Percentiles rank a stretch among this genome's conserved stretches.
Conservation (phyloP, 1,284 basidiomycete species). For the Naganishia liquefaciens region DNA sequence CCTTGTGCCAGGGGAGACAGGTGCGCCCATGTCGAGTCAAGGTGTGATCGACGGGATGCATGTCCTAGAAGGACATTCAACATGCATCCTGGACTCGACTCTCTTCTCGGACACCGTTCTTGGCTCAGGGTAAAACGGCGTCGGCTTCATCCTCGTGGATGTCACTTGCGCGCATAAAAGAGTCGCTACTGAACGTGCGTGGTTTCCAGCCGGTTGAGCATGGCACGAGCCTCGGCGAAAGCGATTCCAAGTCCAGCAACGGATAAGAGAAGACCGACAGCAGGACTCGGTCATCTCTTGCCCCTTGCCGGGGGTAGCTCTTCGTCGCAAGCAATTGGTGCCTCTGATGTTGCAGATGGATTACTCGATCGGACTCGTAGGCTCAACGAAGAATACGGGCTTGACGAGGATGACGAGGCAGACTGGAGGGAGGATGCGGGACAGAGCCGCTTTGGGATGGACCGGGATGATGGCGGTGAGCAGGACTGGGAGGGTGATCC, state of each 20-base stretch:
- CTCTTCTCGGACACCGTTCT: neutral
- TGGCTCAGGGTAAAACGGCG: neutral
- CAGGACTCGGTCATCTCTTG: neutral
- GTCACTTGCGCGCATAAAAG: neutral
- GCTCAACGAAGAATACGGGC: conserved; percentile 13
- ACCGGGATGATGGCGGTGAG: conserved; percentile 3
- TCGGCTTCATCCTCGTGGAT: neutral
- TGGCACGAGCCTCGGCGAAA: neutral
- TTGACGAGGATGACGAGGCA: conserved; percentile 15
- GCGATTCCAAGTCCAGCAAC: neutral
- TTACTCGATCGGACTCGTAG: conserved; percentile 4
- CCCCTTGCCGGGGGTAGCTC: neutral
- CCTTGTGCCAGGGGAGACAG: neutral
- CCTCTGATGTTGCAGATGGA: neutral
- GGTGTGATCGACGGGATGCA: neutral
- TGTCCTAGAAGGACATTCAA: conserved; percentile 11
- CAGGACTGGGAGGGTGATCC: conserved; percentile 23
- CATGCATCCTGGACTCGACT: neutral
- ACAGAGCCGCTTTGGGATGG: conserved; percentile 3
- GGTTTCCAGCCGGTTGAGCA: neutral
- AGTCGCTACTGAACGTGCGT: neutral
- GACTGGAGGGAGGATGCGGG: neutral
- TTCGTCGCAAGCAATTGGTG: neutral
- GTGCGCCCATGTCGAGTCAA: neutral
- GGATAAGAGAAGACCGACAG: neutral